A percentile compares a stretch with the other conserved stretches of the same genome.
phyloP scores from a whole-genome alignment of 345 rosid genomes.

The Gossypium raimondii region DNA sequence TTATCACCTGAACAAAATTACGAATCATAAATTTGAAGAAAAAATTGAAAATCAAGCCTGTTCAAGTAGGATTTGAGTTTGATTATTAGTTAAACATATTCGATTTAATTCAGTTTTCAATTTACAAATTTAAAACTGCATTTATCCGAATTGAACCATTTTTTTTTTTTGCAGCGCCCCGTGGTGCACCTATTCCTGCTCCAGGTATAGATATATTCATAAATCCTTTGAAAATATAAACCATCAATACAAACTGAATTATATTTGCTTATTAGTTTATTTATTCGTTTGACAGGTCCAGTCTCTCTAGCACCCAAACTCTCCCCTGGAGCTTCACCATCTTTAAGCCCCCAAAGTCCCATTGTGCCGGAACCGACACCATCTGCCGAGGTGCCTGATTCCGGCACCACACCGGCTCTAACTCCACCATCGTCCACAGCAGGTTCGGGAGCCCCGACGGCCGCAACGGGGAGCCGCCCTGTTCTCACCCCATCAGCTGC shows the following conservation, averaged over 20 bases:
- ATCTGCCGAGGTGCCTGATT: slow-evolving; percentile 51
- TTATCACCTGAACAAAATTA: not conserved
- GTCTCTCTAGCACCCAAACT: slow-evolving; percentile 40
- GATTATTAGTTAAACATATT: too few relatives aligned
- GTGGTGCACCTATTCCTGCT: slow-evolving; percentile 61
- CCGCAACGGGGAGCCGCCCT: slow-evolving; percentile 49
- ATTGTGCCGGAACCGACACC: slow-evolving; percentile 59
- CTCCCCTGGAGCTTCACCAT: slow-evolving; percentile 50
- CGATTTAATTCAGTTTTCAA: too few relatives aligned
- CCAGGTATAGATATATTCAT: slow-evolving; percentile 42
- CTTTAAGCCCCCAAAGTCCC: slow-evolving; percentile 45
- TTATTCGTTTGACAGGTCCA: slow-evolving; percentile 42
- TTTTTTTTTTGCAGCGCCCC: slow-evolving; percentile 32
- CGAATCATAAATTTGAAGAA: too few relatives aligned
- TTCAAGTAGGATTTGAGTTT: too few relatives aligned
- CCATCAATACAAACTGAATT: not conserved
- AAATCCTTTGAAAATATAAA: not conserved
- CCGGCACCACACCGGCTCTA: slow-evolving; percentile 41
- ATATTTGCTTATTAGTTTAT: not conserved
- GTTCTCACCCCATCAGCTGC: slow-evolving; percentile 59
- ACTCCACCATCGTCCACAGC: slow-evolving; percentile 46
- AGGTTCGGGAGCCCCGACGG: slow-evolving; percentile 34
- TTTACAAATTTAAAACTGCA: too few relatives aligned
- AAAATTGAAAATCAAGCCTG: too few relatives aligned
- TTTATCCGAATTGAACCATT: too few relatives aligned